Evolutionary conservation across 306 rosid genomes (phyloP), one percentile per base, ranked within the genome.

Genomic region (Malus asiatica): DNA sequence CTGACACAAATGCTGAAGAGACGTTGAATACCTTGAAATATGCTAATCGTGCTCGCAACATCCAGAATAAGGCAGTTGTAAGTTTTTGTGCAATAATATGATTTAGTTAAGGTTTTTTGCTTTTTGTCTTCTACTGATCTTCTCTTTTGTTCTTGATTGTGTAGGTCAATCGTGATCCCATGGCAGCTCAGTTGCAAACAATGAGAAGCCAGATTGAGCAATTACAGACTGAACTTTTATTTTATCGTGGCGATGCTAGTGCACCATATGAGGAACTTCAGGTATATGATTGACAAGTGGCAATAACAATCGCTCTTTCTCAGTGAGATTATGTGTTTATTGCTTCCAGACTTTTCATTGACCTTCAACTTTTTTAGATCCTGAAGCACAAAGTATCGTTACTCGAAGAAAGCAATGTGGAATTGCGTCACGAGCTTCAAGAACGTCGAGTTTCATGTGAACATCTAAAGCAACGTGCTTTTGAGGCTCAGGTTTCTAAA

Each of bases 21-120:
- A 96, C 98, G 13, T 75, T 96, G 77, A 92, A 96, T 76, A 92
- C 99, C n/a, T 82, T 96, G n/a, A 96, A 96, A 84, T 96, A 96
- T 73, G 98, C 99, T 19, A 96, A 92, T 80, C 99, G 99, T 76
- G 98, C 99, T 77, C 98, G 99, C 15, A 96, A 90, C 83, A 96
- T 96, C 79, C 97, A 96, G 64, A 90, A 96, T 83, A 96, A 96
- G 87, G 99, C 99, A 77, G 83, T 92, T 16, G 99, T 96, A 86
- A 95, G 97, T 84, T 61, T 11, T 71, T 44, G 35, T 44, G 32
- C 38, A 15, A 59, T 57, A 27, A 67, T 18, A 4, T 78, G 48
- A 72, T 23, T 58, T 66, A 72, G 52, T n/a, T 66, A 77, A 44
- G 25, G 60, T 35, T 77, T 77, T n/a, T 46, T 80, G 32, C 51